Conservation (phyloP, 2,329 filamentous ascomycete genomes). For the Fusarium poae region DNA sequence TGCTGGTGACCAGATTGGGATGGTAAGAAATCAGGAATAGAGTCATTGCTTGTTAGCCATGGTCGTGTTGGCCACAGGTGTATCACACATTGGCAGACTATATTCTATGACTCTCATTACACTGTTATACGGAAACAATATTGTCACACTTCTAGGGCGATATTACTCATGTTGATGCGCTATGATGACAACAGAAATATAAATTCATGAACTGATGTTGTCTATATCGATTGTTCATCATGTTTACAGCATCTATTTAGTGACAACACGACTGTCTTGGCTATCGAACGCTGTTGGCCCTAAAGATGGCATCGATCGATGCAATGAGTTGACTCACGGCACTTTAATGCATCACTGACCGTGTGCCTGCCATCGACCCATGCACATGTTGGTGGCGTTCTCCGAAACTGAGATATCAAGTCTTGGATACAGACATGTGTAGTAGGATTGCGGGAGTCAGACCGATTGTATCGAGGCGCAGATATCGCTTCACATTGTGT, state of each 20-base stretch:
- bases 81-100: neutral
- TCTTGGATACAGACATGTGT: constrained; percentile 9
- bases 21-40: neutral
- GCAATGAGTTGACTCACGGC: neutral
- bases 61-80: neutral
- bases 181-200: no score
- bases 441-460: neutral
- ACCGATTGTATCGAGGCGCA: neutral
- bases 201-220: neutral
- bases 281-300: neutral
- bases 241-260: neutral
- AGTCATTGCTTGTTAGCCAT: neutral
- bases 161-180: no score
- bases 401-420: constrained; percentile 15
- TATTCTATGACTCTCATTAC: neutral
- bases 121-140: no score
- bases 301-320: neutral
- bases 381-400: constrained; percentile 21
- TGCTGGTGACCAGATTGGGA: neutral
- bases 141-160: no score
- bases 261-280: neutral
- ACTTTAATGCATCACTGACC: neutral
- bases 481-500: neutral
- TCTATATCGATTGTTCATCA: neutral
- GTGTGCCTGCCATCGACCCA: neutral